phyloP scores from a whole-genome alignment of 1,284 basidiomycete genomes.

The Tetrapyrgos nigripes region DNA sequence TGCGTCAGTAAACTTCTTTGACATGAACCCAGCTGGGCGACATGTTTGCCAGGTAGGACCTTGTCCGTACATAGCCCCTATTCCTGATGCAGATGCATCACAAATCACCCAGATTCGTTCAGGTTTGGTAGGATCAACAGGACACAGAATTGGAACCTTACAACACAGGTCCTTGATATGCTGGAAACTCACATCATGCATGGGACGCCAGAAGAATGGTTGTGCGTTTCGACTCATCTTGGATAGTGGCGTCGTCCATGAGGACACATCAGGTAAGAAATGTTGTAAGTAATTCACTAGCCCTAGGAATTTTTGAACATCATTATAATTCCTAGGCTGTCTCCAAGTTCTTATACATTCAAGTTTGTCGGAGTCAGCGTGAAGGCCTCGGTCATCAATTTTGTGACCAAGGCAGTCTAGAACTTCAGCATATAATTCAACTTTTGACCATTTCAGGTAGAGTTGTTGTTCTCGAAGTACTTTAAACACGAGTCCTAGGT shows the following conservation, averaged over 20 bases:
- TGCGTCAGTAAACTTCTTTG: constrained; percentile 43
- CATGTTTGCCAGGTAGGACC: constrained; percentile 42
- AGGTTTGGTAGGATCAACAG: not conserved
- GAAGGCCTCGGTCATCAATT: constrained; percentile 24
- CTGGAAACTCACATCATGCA: constrained; percentile 13
- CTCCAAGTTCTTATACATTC: constrained; percentile 28
- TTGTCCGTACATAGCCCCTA: too few relatives aligned
- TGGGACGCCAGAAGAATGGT: too few relatives aligned
- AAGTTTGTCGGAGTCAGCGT: constrained; percentile 26
- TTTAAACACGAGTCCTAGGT: constrained; percentile 21
- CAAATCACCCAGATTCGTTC: constrained; percentile 19
- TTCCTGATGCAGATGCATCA: too few relatives aligned
- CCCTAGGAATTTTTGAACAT: constrained; percentile 38
- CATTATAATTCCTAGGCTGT: constrained; percentile 27
- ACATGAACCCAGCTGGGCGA: constrained; percentile 45
- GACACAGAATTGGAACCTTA: constrained; percentile 1
- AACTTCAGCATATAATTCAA: constrained; percentile 24
- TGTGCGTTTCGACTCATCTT: constrained; percentile 18
- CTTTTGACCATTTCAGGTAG: constrained; percentile 24
- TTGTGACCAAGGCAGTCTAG: constrained; percentile 28
- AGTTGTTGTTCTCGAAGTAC: constrained; percentile 24
- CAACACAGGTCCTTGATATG: constrained; percentile 11
- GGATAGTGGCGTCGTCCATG: constrained; percentile 23
- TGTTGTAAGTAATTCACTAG: constrained; percentile 36
- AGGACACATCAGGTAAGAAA: constrained; percentile 33